phyloP scores from a whole-genome alignment of 2,329 filamentous ascomycete species.

The Dichotomopilus funicola region DNA sequence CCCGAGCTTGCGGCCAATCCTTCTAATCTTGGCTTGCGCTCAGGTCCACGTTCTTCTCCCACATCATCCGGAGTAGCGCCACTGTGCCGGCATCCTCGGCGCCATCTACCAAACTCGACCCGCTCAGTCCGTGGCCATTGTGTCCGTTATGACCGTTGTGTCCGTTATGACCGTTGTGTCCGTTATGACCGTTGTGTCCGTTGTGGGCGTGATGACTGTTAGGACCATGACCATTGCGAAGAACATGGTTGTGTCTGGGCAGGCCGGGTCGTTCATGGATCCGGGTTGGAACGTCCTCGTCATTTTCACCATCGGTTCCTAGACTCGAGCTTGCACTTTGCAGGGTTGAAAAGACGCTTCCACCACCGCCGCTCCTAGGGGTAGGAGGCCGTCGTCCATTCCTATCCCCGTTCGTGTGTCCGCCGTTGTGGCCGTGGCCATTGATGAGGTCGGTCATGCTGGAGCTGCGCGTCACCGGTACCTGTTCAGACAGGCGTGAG shows the following conservation, averaged over 20 bases:
- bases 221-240: too few species aligned
- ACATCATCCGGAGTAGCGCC: conserved; percentile 49
- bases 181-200: neutral
- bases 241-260: too few species aligned
- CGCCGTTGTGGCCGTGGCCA: neutral
- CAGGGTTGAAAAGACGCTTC: conserved; percentile 5
- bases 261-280: too few species aligned
- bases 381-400: conserved; percentile 21
- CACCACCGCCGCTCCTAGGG: conserved; percentile 11
- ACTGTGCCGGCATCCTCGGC: conserved; percentile 46
- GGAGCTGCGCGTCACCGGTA: conserved; percentile 19
- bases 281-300: conserved; percentile 17
- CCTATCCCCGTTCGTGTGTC: neutral
- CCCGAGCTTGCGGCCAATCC: neutral
- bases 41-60: conserved; percentile 54
- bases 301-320: conserved; percentile 42
- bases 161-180: neutral
- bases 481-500: conserved; percentile 8
- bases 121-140: conserved; percentile 34
- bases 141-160: neutral
- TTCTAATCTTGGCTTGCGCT: conserved; percentile 46
- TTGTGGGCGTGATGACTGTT: too few species aligned
- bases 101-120: conserved; percentile 43
- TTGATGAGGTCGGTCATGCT: conserved; percentile 27
- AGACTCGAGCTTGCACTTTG: conserved; percentile 35